Conservation (phyloP, 345 rosid genomes). For the Eucalyptus marginata region DNA sequence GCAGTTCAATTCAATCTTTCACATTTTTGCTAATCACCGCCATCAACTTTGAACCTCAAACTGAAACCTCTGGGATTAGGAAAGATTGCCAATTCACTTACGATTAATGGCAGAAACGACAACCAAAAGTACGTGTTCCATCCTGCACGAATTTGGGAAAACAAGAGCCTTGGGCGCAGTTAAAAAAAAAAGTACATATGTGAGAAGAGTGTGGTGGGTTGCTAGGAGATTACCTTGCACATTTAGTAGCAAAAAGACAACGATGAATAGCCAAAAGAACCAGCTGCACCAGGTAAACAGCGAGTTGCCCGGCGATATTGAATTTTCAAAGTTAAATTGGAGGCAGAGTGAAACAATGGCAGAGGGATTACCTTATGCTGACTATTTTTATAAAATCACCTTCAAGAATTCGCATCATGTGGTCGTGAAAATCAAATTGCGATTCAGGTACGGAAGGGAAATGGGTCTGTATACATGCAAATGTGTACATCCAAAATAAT, state of each 20-base stretch:
- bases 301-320: neutral
- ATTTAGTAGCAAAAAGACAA: slow-evolving; percentile 62
- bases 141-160: slow-evolving; percentile 24
- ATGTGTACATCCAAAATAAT: neutral
- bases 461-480: slow-evolving; percentile 23
- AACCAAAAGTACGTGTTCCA: slow-evolving; percentile 89
- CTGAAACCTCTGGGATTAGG: neutral
- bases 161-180: neutral
- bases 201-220: neutral
- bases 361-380: slow-evolving; percentile 48
- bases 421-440: slow-evolving; percentile 28
- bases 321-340: neutral
- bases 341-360: neutral
- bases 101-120: slow-evolving; percentile 67
- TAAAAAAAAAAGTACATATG: neutral
- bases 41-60: neutral
- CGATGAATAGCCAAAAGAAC: slow-evolving; percentile 89
- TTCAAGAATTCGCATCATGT: slow-evolving; percentile 56
- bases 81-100: slow-evolving; percentile 22
- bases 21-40: neutral
- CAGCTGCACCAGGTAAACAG: slow-evolving; percentile 25
- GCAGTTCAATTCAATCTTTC: neutral
- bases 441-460: neutral
- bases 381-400: slow-evolving; percentile 58
- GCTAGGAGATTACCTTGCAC: slow-evolving; percentile 39